These are phyloP conservation scores for Calocera viscosa DNA, from an alignment of 768 basidiomycete species.

Conservation along the genomic window DNA sequence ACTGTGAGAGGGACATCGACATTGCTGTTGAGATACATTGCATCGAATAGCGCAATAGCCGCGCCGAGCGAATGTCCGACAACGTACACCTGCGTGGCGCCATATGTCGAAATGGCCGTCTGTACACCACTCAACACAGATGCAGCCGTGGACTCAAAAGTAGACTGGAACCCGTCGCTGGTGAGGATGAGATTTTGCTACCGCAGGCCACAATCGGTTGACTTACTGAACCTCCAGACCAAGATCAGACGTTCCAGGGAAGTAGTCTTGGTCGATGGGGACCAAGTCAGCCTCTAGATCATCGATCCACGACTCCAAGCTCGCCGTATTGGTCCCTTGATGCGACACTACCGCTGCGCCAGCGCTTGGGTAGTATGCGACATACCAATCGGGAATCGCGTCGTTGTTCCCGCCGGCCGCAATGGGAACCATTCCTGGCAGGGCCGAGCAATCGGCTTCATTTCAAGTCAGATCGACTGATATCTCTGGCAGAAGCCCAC, in stretches of 20 bases:
- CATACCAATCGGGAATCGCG: background rate
- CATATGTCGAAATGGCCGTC: background rate
- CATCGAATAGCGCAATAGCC: background rate
- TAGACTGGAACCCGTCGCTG: constrained; percentile 5
- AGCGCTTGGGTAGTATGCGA: background rate
- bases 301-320: background rate
- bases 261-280: background rate
- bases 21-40: background rate
- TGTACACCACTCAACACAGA: background rate
- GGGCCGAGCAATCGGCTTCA: background rate
- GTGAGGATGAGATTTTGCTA: background rate
- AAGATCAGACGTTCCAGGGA: background rate
- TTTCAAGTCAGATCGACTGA: background rate
- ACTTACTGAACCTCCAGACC: background rate
- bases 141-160: background rate
- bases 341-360: background rate
- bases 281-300: background rate
- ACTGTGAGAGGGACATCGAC: background rate
- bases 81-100: background rate
- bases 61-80: constrained; percentile 3
- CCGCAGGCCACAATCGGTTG: background rate
- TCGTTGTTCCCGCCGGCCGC: background rate
- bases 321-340: background rate
- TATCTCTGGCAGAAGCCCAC: no score
- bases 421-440: background rate